phyloP scores from a whole-genome alignment of 495 filamentous ascomycete genomes.

The Penicillium parvum region DNA sequence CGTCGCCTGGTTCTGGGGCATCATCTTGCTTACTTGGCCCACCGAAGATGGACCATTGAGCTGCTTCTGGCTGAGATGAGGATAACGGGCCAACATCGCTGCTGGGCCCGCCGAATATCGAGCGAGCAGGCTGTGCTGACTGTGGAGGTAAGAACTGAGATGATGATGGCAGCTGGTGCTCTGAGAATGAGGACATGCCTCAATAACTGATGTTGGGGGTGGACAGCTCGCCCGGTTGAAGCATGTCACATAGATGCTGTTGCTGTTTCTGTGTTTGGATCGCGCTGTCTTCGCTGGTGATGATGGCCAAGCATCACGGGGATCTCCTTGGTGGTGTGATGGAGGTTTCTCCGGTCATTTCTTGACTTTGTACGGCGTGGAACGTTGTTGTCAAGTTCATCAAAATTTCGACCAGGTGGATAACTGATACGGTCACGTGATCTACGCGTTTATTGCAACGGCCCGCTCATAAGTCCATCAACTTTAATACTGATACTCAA shows the following conservation, averaged over 20 bases:
- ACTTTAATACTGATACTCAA: too few relatives aligned
- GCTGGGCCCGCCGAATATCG: slow-evolving; percentile 38
- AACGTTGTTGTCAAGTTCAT: not conserved
- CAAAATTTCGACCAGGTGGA: slow-evolving; percentile 15
- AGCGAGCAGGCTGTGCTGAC: slow-evolving; percentile 34
- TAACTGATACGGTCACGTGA: slow-evolving; percentile 9
- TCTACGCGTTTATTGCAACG: not conserved
- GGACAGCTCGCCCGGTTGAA: not conserved
- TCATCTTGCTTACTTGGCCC: slow-evolving; percentile 26
- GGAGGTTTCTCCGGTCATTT: not conserved
- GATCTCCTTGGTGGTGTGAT: not conserved
- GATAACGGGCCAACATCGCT: slow-evolving; percentile 28
- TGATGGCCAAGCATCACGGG: slow-evolving; percentile 8
- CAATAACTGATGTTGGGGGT: slow-evolving; percentile 1
- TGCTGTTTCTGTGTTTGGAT: not conserved
- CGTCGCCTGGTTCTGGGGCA: slow-evolving; percentile 8
- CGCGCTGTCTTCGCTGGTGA: not conserved
- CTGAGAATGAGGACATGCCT: slow-evolving; percentile 37
- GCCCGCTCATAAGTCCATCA: too few relatives aligned
- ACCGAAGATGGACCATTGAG: slow-evolving; percentile 32
- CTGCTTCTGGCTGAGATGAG: slow-evolving; percentile 17
- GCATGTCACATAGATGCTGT: slow-evolving; percentile 8
- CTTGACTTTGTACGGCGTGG: not conserved
- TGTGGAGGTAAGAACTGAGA: slow-evolving; percentile 27
- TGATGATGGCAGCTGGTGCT: slow-evolving; percentile 14